phyloP scores from a whole-genome alignment of 169 alveolate species.

The Blepharisma undulans region DNA sequence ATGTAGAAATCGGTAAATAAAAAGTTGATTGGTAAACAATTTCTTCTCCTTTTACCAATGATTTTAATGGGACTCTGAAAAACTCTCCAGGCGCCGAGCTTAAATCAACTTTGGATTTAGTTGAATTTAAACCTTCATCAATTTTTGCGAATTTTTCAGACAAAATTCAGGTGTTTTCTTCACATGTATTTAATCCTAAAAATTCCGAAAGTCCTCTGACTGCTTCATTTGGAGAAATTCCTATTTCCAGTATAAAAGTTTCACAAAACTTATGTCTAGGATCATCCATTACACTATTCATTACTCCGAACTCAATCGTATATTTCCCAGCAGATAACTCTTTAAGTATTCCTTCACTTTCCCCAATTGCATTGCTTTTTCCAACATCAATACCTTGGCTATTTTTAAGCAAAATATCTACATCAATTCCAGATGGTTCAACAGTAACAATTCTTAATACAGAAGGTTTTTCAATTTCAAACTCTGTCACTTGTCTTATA shows the following conservation, averaged over 20 bases:
- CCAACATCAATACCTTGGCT: neutral
- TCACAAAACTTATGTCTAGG: constrained; percentile 26
- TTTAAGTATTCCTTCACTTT: constrained; percentile 20
- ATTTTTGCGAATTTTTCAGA: neutral
- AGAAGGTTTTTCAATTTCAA: neutral
- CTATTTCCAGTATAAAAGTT: constrained; percentile 22
- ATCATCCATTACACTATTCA: constrained; percentile 1
- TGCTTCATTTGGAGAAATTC: constrained; percentile 11
- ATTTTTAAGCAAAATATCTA: neutral
- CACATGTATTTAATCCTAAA: neutral
- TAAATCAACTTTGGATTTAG: neutral
- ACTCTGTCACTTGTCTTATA: neutral
- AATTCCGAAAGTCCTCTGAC: neutral
- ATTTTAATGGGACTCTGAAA: neutral
- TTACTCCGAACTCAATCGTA: neutral
- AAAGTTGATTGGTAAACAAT: neutral
- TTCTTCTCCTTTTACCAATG: neutral
- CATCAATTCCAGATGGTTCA: constrained; percentile 36
- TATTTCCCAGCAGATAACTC: neutral
- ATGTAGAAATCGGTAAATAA: neutral
- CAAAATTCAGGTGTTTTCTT: neutral
- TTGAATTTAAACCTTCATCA: neutral
- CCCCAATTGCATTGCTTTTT: neutral
- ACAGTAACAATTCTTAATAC: neutral
- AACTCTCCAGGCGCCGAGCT: neutral